Evolutionary conservation across 192 early-diverging fungal species (phyloP).

Genomic region (Phlyctochytrium bullatum): DNA sequence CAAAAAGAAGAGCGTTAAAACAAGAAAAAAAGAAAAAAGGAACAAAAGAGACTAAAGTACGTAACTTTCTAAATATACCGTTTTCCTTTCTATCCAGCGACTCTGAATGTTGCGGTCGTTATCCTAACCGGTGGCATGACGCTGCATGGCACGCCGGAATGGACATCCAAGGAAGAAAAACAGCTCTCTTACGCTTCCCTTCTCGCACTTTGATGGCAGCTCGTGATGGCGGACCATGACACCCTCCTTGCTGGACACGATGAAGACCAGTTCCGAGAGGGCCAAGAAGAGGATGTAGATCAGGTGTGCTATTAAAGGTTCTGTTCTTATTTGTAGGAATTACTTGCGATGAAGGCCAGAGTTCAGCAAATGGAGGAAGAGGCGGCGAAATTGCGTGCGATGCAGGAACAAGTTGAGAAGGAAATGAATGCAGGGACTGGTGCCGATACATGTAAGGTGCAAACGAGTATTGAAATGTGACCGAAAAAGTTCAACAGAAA

Average conservation of each 20-base stretch:
- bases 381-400: constrained; percentile 72
- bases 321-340: constrained; percentile 50
- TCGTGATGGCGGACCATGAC: constrained; percentile 12
- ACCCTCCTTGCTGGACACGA: constrained; percentile 8
- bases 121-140: not conserved
- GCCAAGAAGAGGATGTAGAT: constrained; percentile 3
- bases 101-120: not conserved
- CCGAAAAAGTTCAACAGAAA: constrained; percentile 41
- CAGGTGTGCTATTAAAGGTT: constrained; percentile 3
- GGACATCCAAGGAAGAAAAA: not conserved
- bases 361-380: constrained; percentile 81
- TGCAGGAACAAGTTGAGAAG: constrained; percentile 76
- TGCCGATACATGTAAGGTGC: constrained; percentile 4
- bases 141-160: not conserved
- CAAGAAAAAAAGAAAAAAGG: constrained; percentile 6
- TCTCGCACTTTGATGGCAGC: not conserved
- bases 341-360: constrained; percentile 76
- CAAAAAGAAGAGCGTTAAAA: constrained; percentile 8
- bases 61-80: not conserved
- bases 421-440: constrained; percentile 35
- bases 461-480: not conserved
- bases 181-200: not conserved
- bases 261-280: constrained; percentile 1
- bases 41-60: constrained; percentile 16
- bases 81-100: not conserved